Base-by-base conservation (phyloP, 2,329 filamentous ascomycete genomes). In the Diaporthe humulicola region DNA sequence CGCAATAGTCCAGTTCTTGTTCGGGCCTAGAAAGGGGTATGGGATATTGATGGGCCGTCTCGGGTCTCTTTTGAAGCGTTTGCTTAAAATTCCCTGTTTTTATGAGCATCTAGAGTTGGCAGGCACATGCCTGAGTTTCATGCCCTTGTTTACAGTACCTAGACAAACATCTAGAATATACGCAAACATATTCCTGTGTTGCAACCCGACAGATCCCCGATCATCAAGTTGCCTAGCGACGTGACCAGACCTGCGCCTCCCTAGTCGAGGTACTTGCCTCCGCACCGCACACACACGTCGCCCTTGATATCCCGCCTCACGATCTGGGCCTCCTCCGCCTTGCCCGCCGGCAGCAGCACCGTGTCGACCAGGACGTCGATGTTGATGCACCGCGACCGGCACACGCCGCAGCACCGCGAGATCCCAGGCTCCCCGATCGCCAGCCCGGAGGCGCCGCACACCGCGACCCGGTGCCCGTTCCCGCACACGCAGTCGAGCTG, bases 361-460 rank as follows among this genome's bases (percentile, higher is more conserved):
- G 85, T 79, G 30, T 77, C 80, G 3, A 79, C 77, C 30, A 91
- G 80, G 76, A 87, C 84, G 6, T 84, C 82, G 0, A 84, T 80
- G 60, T 86, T 85, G 28, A 91, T 83, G 10, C 88, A 90, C 33
- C 89, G 85, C 36, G 85, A 80, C 22, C 86, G 87, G 77, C 90
- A 92, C 3, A 91, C 87, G 28, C 87, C 88, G 71, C 90, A 92
- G 4, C 87, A 86, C 45, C 86, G 84, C 0, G 89, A 90, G 61
- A 88, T 84, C 3, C 87, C 88, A 0, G 90, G 90, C 2, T 84
- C 86, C 74, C 89, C 83, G 76, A 92, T 89, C 17, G 89, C 87
- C 10, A 91, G 80, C 1, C 88, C 88, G 0, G 88, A 90, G 0
- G 87, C 86, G 0, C 87, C 87, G 75, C 90, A 91, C 57, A 52